Conservation (phyloP, 2,329 filamentous ascomycete species). For the Monilinia vaccinii-corymbosi region DNA sequence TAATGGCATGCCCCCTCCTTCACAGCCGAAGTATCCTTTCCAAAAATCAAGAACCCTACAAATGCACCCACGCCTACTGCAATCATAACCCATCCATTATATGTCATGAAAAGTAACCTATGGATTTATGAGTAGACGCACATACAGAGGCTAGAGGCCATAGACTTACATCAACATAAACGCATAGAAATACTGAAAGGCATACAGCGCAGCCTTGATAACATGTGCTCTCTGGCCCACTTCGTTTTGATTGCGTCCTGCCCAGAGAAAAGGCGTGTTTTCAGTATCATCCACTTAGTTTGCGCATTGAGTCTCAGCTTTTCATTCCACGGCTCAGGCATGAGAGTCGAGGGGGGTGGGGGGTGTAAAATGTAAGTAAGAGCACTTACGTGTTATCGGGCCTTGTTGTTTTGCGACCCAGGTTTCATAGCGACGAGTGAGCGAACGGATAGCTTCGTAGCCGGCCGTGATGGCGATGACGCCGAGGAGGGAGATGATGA, state of each 20-base stretch:
- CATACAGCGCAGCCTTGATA: conserved; percentile 77
- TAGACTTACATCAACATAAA: conserved; percentile 95
- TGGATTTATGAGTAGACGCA: not conserved
- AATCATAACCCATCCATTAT: conserved; percentile 97
- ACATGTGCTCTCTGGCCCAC: conserved; percentile 62
- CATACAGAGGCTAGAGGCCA: not conserved
- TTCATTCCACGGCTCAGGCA: conserved; percentile 9
- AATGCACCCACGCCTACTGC: conserved; percentile 84
- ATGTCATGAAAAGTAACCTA: conserved; percentile 99
- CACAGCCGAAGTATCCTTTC: conserved; percentile 56
- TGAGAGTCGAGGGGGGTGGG: conserved; percentile 10
- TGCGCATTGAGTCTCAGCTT: conserved; percentile 22
- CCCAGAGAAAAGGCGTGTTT: conserved; percentile 51
- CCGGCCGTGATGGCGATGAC: conserved; percentile 80
- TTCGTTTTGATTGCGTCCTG: conserved; percentile 61
- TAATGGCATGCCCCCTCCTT: conserved; percentile 91
- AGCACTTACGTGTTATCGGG: conserved; percentile 25
- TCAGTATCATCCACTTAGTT: conserved; percentile 39
- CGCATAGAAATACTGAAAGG: conserved; percentile 91
- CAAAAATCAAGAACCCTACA: conserved; percentile 77
- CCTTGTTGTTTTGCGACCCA: conserved; percentile 24
- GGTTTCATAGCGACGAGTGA: conserved; percentile 67
- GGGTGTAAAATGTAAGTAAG: conserved; percentile 1
- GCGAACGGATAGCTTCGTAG: conserved; percentile 80
- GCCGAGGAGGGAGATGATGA: conserved; percentile 73